Conservation (phyloP, 1,284 basidiomycete species). For the Fomitopsis schrenkii region DNA sequence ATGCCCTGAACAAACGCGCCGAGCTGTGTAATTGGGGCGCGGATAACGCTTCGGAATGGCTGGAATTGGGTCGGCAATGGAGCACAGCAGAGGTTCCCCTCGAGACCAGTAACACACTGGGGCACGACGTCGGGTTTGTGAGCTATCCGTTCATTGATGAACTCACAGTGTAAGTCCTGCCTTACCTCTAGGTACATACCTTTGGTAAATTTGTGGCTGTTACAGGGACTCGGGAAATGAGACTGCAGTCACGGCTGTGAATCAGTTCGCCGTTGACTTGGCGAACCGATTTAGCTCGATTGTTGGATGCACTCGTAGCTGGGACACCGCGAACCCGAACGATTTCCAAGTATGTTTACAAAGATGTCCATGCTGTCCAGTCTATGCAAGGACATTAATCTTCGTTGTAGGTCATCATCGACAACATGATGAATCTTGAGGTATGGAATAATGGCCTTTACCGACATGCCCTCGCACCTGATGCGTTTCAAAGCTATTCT, state of each 20-base stretch:
- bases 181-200: neutral
- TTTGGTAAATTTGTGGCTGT: neutral
- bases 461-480: neutral
- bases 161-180: conserved; percentile 25
- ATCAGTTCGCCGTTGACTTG: conserved; percentile 35
- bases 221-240: conserved; percentile 33
- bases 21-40: conserved; percentile 40
- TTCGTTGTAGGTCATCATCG: conserved; percentile 54
- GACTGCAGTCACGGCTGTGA: conserved; percentile 33
- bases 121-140: conserved; percentile 69
- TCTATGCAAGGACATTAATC: neutral
- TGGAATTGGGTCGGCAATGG: conserved; percentile 45
- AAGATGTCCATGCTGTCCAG: neutral
- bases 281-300: conserved; percentile 37
- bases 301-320: conserved; percentile 46
- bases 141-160: conserved; percentile 56
- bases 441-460: conserved; percentile 15
- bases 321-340: conserved; percentile 52
- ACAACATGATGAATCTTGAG: conserved; percentile 78
- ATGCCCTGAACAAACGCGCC: conserved; percentile 51
- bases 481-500: conserved; percentile 37
- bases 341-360: conserved; percentile 42
- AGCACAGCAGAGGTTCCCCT: conserved; percentile 47
- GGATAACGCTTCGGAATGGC: conserved; percentile 35
- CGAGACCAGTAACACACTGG: conserved; percentile 40